A percentile compares a stretch with the other conserved stretches of the same genome.
phyloP scores from a whole-genome alignment of 352 stramenopile genomes.

The Aphanomyces cochlioides region DNA sequence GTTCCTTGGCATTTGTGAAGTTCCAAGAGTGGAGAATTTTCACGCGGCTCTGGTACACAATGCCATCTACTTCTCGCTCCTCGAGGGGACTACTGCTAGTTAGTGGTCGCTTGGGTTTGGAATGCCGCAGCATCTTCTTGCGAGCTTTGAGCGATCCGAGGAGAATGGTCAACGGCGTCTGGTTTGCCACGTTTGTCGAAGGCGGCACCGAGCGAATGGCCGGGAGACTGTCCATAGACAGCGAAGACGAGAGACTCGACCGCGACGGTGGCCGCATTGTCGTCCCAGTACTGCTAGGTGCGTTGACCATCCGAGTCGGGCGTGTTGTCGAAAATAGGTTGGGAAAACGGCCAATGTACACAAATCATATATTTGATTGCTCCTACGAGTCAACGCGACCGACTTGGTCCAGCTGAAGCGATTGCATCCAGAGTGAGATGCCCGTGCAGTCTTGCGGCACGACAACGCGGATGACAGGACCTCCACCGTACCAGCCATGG shows the following conservation, averaged over 20 bases:
- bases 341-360: no score
- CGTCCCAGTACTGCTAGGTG: no score
- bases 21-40: slow-evolving; percentile 22
- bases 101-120: neutral
- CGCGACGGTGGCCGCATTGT: no score
- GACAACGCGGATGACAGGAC: slow-evolving; percentile 9
- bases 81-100: neutral
- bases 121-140: slow-evolving; percentile 26
- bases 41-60: slow-evolving; percentile 29
- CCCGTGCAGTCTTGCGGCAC: slow-evolving; percentile 7
- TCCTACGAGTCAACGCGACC: no score
- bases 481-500: slow-evolving; percentile 23
- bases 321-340: no score
- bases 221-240: neutral
- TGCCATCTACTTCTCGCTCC: slow-evolving; percentile 19
- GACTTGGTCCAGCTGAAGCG: neutral
- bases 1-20: slow-evolving; percentile 23
- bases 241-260: neutral
- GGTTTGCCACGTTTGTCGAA: neutral
- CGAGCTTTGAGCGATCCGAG: slow-evolving; percentile 29
- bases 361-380: no score
- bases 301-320: no score
- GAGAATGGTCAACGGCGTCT: neutral
- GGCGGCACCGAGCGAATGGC: neutral
- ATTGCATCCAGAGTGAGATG: slow-evolving; percentile 12